phyloP scores from a whole-genome alignment of 1,284 basidiomycete genomes.

The Cutaneotrichosporon sp. region DNA sequence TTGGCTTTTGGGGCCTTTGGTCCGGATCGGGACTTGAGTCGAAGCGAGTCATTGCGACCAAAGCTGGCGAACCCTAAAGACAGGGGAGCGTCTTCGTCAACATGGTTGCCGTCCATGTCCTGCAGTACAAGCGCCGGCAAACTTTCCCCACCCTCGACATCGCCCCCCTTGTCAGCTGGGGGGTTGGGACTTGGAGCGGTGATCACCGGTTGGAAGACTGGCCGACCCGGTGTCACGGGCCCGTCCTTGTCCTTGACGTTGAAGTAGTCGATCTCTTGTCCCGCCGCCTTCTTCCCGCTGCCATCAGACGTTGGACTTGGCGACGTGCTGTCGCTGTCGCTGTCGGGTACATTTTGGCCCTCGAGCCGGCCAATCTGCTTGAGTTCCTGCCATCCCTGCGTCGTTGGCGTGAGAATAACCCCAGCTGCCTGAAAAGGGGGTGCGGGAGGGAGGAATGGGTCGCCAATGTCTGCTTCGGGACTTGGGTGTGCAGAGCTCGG shows the following conservation, averaged over 20 bases:
- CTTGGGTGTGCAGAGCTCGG: conserved; percentile 1
- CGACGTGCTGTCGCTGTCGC: conserved; percentile 11
- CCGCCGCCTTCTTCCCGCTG: not conserved
- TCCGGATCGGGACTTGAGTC: conserved; percentile 4
- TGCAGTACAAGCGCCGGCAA: not conserved
- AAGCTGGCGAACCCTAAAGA: conserved; percentile 33
- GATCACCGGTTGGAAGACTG: conserved; percentile 5
- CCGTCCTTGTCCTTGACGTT: conserved; percentile 3
- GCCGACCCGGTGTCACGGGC: not conserved
- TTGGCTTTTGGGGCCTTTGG: conserved; percentile 21
- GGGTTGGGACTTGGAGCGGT: conserved; percentile 4
- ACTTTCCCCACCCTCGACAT: not conserved
- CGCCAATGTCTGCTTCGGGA: not conserved
- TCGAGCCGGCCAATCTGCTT: conserved; percentile 24
- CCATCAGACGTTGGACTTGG: not conserved
- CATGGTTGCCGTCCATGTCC: not conserved
- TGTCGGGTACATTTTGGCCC: conserved; percentile 11
- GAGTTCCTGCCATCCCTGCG: conserved; percentile 48
- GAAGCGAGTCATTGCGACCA: conserved; percentile 35
- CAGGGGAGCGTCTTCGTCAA: not conserved
- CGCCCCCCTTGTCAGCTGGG: not conserved
- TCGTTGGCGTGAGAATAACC: conserved; percentile 50
- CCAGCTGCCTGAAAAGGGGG: conserved; percentile 17
- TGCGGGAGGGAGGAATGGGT: not conserved
- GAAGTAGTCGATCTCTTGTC: conserved; percentile 7